Conservation (phyloP, 805 yeast species). For the Torulaspora maleeae region DNA sequence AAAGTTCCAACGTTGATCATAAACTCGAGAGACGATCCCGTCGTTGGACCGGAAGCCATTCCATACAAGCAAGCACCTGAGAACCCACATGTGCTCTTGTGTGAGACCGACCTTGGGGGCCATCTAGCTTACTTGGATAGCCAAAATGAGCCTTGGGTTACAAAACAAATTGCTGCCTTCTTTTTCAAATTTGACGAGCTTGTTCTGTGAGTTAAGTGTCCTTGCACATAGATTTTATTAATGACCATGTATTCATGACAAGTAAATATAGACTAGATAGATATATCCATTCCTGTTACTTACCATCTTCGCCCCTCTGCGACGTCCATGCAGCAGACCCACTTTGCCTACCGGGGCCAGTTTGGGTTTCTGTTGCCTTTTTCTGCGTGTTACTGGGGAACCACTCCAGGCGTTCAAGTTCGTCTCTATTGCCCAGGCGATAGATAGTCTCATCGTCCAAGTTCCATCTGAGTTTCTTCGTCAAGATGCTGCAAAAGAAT, state of each 20-base stretch:
- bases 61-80: constrained; percentile 47
- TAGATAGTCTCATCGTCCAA: constrained; percentile 38
- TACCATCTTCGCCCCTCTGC: constrained; percentile 75
- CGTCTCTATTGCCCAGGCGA: constrained; percentile 31
- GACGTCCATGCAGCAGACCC: constrained; percentile 74
- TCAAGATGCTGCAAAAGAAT: constrained; percentile 37
- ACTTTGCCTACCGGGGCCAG: constrained; percentile 51
- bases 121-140: constrained; percentile 53
- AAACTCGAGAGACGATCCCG: constrained; percentile 60
- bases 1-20: constrained; percentile 60
- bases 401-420: constrained; percentile 36
- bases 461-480: constrained; percentile 33
- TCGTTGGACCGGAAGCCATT: constrained; percentile 47
- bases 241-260: background rate
- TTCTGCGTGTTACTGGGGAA: constrained; percentile 1
- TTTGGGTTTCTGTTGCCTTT: background rate
- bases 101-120: constrained; percentile 64
- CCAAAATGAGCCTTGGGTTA: constrained; percentile 47
- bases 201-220: constrained; percentile 16
- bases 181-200: constrained; percentile 38
- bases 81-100: constrained; percentile 56
- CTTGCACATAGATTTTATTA: background rate
- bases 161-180: constrained; percentile 40
- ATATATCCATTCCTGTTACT: constrained; percentile 4
- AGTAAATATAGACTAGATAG: background rate